A percentile compares a stretch with the other conserved stretches of the same genome.
phyloP scores from a whole-genome alignment of 148 eudicot species.

The Amaranthus hypochondriacus region DNA sequence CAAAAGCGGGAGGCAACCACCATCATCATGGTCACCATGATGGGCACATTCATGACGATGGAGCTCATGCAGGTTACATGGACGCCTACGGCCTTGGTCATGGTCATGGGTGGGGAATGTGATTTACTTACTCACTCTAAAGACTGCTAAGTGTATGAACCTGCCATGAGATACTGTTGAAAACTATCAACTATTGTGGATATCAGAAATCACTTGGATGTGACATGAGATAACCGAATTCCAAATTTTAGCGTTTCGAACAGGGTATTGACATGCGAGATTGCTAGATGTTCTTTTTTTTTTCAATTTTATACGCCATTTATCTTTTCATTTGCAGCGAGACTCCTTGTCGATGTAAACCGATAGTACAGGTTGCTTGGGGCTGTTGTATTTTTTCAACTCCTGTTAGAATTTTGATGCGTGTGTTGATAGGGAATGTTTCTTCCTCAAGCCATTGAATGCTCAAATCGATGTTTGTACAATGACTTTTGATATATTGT shows the following conservation, averaged over 20 bases:
- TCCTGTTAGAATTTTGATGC: background rate
- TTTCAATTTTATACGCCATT: background rate
- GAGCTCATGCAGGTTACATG: constrained; percentile 28
- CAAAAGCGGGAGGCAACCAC: constrained; percentile 30
- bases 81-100: constrained; percentile 30
- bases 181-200: background rate
- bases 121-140: constrained; percentile 7
- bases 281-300: constrained; percentile 12
- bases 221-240: background rate
- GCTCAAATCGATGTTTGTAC: no score
- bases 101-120: constrained; percentile 36
- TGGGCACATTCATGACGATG: constrained; percentile 50
- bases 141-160: background rate
- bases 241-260: background rate
- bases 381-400: constrained; percentile 2
- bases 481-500: no score
- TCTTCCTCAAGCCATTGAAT: no score
- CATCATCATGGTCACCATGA: constrained; percentile 37
- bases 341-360: background rate
- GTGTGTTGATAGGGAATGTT: no score
- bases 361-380: background rate
- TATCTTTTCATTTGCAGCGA: background rate
- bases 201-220: background rate
- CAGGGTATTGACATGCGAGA: constrained; percentile 7
- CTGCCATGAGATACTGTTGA: background rate